phyloP scores from a whole-genome alignment of 2,329 filamentous ascomycete species.

The Fusarium sp. region DNA sequence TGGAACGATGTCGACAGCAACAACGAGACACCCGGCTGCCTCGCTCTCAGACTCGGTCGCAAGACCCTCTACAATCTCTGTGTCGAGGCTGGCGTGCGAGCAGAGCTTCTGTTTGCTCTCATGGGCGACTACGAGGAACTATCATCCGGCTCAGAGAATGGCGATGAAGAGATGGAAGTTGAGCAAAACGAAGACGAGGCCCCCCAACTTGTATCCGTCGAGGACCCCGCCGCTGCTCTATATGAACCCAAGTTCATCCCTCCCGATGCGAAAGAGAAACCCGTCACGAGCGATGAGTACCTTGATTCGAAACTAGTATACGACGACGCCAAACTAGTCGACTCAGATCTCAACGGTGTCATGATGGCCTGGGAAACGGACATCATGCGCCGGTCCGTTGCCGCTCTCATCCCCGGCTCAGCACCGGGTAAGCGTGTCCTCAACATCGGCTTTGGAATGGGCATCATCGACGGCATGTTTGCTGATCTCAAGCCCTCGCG shows the following conservation, averaged over 20 bases:
- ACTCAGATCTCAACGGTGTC: slow-evolving; percentile 80
- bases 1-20: slow-evolving; percentile 94
- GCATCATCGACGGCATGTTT: slow-evolving; percentile 83
- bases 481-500: slow-evolving; percentile 70
- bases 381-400: slow-evolving; percentile 83
- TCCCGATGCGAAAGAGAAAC: slow-evolving; percentile 51
- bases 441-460: slow-evolving; percentile 92
- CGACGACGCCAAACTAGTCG: slow-evolving; percentile 72
- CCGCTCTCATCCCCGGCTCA: slow-evolving; percentile 64
- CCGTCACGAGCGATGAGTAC: slow-evolving; percentile 72
- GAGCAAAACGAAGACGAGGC: slow-evolving; percentile 54
- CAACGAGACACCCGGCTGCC: slow-evolving; percentile 90
- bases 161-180: slow-evolving; percentile 59
- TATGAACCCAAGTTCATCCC: slow-evolving; percentile 46
- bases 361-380: slow-evolving; percentile 95
- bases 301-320: slow-evolving; percentile 73
- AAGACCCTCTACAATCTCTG: slow-evolving; percentile 79
- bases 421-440: slow-evolving; percentile 71
- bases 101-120: slow-evolving; percentile 84
- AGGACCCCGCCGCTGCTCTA: slow-evolving; percentile 45
- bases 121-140: slow-evolving; percentile 84
- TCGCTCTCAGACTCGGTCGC: slow-evolving; percentile 76
- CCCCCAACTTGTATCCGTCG: slow-evolving; percentile 46
- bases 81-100: slow-evolving; percentile 88
- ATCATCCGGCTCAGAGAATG: slow-evolving; percentile 62